Evolutionary conservation across 2,329 filamentous ascomycete genomes (phyloP).

Genomic region (Monosporascus sp.): DNA sequence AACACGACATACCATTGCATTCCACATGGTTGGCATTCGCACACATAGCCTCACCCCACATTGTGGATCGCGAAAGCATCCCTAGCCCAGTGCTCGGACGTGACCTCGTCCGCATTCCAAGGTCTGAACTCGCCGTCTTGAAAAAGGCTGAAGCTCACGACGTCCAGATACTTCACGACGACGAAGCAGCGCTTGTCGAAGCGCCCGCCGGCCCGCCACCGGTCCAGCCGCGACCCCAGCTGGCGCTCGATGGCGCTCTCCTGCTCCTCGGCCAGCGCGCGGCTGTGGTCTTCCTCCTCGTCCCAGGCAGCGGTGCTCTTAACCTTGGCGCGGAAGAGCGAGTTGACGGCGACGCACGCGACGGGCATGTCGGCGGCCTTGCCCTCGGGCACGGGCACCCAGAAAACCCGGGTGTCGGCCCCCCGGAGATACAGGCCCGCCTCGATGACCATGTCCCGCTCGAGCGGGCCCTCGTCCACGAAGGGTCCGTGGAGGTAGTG

Average conservation of each 20-base stretch:
- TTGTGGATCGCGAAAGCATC: neutral
- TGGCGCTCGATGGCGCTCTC: neutral
- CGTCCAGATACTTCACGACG: neutral
- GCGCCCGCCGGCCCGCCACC: neutral
- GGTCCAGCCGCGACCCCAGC: neutral
- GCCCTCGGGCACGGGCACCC: neutral
- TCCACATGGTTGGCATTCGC: neutral
- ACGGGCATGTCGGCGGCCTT: neutral
- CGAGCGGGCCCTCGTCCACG: neutral
- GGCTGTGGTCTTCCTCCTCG: neutral
- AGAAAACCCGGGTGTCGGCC: neutral
- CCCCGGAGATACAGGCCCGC: neutral
- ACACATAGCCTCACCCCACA: neutral
- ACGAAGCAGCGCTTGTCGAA: neutral
- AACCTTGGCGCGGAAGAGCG: neutral
- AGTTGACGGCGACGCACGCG: neutral
- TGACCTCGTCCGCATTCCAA: neutral
- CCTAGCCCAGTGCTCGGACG: neutral
- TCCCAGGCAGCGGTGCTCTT: neutral
- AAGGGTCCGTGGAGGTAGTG: neutral
- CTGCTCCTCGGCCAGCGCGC: neutral
- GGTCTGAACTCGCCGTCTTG: neutral
- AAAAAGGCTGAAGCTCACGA: neutral
- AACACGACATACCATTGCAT: too few relatives aligned
- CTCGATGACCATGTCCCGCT: neutral